Evolutionary conservation across 2,329 filamentous ascomycete species (phyloP).

Genomic region (Arthrobotrys conoides): DNA sequence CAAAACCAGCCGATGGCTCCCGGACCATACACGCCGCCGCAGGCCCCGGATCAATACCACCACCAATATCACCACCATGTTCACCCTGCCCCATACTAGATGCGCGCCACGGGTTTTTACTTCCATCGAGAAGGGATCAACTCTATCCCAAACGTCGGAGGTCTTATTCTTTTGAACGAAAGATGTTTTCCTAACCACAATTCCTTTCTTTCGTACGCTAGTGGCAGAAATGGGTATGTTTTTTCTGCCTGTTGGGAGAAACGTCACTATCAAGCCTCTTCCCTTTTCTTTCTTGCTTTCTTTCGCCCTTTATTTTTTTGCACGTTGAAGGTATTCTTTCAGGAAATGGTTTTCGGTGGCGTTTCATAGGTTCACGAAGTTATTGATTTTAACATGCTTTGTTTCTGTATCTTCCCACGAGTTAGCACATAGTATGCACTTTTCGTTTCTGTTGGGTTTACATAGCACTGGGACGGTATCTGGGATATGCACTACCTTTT

Average conservation of each 20-base stretch:
- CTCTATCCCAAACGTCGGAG: neutral
- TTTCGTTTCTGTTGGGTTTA: neutral
- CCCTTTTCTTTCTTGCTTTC: neutral
- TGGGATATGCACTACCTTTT: conserved; percentile 11
- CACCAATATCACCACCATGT: neutral
- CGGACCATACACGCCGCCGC: neutral
- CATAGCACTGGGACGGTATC: neutral
- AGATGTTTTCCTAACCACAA: neutral
- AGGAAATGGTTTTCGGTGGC: conserved; percentile 18
- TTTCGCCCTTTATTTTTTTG: neutral
- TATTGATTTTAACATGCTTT: conserved; percentile 11
- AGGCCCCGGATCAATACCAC: neutral
- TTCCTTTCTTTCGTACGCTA: neutral
- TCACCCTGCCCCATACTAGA: neutral
- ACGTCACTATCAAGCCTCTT: too few relatives aligned
- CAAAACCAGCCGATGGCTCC: neutral
- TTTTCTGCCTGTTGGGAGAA: neutral
- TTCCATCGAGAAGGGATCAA: neutral
- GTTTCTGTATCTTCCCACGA: neutral
- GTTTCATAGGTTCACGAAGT: conserved; percentile 16
- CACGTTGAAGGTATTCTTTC: neutral
- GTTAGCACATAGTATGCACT: conserved; percentile 1
- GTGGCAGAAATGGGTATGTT: neutral
- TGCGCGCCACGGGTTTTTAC: neutral
- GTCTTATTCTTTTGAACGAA: neutral